phyloP scores from a whole-genome alignment of 108 stramenopile genomes.

The Cyclotella sp. region DNA sequence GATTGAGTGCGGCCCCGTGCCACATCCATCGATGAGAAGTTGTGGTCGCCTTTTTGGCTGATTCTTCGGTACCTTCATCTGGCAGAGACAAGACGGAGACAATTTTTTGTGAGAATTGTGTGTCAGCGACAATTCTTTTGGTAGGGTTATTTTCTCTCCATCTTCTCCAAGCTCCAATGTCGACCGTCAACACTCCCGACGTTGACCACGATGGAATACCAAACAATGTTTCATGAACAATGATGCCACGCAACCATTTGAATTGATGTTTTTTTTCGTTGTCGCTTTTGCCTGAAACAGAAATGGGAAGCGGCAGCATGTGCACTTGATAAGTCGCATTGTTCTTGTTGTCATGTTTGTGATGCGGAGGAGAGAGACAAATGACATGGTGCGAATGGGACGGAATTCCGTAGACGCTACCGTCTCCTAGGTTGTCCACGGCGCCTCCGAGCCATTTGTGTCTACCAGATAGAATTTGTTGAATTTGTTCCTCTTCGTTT shows the following conservation, averaged over 20 bases:
- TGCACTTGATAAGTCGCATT: slow-evolving; percentile 19
- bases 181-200: slow-evolving; percentile 24
- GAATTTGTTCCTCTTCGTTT: background rate
- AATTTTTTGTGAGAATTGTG: background rate
- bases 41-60: background rate
- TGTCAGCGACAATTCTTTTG: slow-evolving; percentile 9
- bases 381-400: slow-evolving; percentile 39
- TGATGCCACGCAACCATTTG: slow-evolving; percentile 45
- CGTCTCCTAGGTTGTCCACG: slow-evolving; percentile 1
- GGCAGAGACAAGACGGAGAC: slow-evolving; percentile 23
- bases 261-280: slow-evolving; percentile 28
- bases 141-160: slow-evolving; percentile 22
- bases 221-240: slow-evolving; percentile 15
- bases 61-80: background rate
- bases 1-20: slow-evolving; percentile 87
- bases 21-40: slow-evolving; percentile 70
- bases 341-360: background rate
- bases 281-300: slow-evolving; percentile 14
- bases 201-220: slow-evolving; percentile 40
- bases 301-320: slow-evolving; percentile 30
- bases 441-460: slow-evolving; percentile 55
- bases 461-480: slow-evolving; percentile 30
- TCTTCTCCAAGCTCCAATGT: slow-evolving; percentile 23
- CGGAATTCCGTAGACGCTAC: slow-evolving; percentile 47
- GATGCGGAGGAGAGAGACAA: slow-evolving; percentile 26